Evolutionary conservation across 805 yeast genomes (phyloP).

Genomic region (Starmerella cellae): DNA sequence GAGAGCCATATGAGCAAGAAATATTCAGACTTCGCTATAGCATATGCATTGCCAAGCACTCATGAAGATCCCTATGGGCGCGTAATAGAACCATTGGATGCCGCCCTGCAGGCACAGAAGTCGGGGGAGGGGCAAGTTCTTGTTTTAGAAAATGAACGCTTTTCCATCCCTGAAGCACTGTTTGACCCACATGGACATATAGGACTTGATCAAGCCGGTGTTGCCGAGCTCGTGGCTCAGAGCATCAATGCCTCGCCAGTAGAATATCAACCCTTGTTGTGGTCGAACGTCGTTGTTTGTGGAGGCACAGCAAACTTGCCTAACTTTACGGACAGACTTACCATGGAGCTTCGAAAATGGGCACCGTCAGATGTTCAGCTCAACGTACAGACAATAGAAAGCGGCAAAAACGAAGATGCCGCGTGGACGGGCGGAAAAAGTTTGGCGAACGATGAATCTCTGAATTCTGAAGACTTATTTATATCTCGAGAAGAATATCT

Average conservation of each 20-base stretch:
- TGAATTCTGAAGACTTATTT: constrained; percentile 32
- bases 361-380: constrained; percentile 27
- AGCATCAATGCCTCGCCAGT: constrained; percentile 60
- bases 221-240: constrained; percentile 57
- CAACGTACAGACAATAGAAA: constrained; percentile 22
- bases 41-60: constrained; percentile 57
- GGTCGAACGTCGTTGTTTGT: constrained; percentile 61
- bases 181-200: constrained; percentile 69
- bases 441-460: constrained; percentile 29
- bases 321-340: constrained; percentile 50
- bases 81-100: constrained; percentile 30
- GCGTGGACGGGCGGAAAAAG: constrained; percentile 48
- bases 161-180: constrained; percentile 71
- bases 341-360: constrained; percentile 25
- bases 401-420: constrained; percentile 29
- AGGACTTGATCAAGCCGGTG: constrained; percentile 65
- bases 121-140: constrained; percentile 47
- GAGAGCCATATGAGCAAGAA: constrained; percentile 10
- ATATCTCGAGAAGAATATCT: constrained; percentile 68
- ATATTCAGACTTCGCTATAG: constrained; percentile 33
- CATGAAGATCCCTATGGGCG: constrained; percentile 39
- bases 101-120: constrained; percentile 15
- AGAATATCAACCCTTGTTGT: constrained; percentile 51
- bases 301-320: constrained; percentile 74
- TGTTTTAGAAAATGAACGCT: constrained; percentile 67